Conservation (phyloP, 2,329 filamentous ascomycete species). For the Ambrosiella xylebori region DNA sequence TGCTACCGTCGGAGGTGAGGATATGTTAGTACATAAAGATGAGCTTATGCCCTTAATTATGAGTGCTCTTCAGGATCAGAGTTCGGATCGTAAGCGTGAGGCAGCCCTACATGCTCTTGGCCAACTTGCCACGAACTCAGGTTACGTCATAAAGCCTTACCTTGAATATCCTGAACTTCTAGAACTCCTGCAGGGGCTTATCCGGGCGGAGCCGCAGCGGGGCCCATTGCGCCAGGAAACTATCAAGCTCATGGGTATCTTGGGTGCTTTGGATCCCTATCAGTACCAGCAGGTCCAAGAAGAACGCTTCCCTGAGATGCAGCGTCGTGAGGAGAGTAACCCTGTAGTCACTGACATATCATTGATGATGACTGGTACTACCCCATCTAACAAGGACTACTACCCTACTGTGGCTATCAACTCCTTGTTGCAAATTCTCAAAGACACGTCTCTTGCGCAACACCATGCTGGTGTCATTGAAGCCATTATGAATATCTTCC, state of each 20-base stretch:
- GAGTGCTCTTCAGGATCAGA: constrained; percentile 82
- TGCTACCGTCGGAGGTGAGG: constrained; percentile 80
- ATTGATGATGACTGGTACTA: constrained; percentile 92
- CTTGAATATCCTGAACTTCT: constrained; percentile 87
- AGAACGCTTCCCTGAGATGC: constrained; percentile 63
- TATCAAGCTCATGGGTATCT: constrained; percentile 87
- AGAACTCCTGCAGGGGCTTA: constrained; percentile 82
- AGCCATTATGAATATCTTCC: constrained; percentile 97
- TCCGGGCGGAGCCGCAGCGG: constrained; percentile 73
- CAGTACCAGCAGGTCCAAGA: constrained; percentile 85
- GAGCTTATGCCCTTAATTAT: constrained; percentile 90
- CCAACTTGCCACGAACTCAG: constrained; percentile 85
- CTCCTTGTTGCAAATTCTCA: constrained; percentile 77
- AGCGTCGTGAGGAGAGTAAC: constrained; percentile 44
- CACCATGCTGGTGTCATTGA: constrained; percentile 92
- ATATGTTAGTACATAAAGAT: constrained; percentile 84
- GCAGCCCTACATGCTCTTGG: constrained; percentile 80
- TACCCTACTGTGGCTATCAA: constrained; percentile 97
- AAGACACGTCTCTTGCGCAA: constrained; percentile 73
- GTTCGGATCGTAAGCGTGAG: constrained; percentile 76
- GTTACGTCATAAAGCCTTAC: constrained; percentile 94
- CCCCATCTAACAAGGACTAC: constrained; percentile 93
- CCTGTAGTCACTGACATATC: constrained; percentile 72
- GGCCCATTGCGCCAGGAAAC: constrained; percentile 79
- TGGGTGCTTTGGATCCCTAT: constrained; percentile 90